Base-by-base conservation (phyloP, 768 basidiomycete genomes). In the Lactifluus pinguis region DNA sequence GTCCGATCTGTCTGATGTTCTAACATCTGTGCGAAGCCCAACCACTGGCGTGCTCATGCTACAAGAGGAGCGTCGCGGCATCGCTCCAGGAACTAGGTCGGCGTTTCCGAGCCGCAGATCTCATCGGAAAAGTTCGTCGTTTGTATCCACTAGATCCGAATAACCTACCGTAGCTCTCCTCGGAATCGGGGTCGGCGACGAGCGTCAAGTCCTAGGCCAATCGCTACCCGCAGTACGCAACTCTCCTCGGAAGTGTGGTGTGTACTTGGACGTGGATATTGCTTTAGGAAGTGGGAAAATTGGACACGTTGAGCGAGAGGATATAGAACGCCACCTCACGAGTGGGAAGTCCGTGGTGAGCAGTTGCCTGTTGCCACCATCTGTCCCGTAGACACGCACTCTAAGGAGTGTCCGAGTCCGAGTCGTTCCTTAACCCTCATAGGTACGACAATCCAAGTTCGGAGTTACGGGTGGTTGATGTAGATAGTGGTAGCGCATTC, bases 211-310 rank as follows among this genome's bases (percentile, higher is more conserved):
- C n/a, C n/a, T n/a, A n/a, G n/a, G n/a, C n/a, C n/a, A n/a, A n/a
- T n/a, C n/a, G n/a, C 79, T 84, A 0, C 92, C 90, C 0, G 87
- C 87, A 1, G 85, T 91, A 2, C 82, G 90, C 3, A 83, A 92
- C 69, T 84, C 85, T 67, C 89, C 92, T 5, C 79, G 83, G 4
- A 78, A 84, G 65, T 77, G 79, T 2, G 78, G 77, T n/a, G n/a
- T n/a, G n/a, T n/a, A n/a, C n/a, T n/a, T n/a, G n/a, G n/a, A n/a
- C 5, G 78, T 94, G 1, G 83, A 91, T 65, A 74, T 57, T 68
- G 5, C 69, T 89, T 7, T 77, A 0, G 90, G 90, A 0, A 86
- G 84, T 53, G 91, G 91, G 1, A 85, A 81, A 60, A 79, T 76
- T 17, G 92, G 89, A 6, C 77, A 91, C 42, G 79, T 93, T 2